Evolutionary conservation across 257 asterid genomes (phyloP).

Genomic region (Mitragyna speciosa): DNA sequence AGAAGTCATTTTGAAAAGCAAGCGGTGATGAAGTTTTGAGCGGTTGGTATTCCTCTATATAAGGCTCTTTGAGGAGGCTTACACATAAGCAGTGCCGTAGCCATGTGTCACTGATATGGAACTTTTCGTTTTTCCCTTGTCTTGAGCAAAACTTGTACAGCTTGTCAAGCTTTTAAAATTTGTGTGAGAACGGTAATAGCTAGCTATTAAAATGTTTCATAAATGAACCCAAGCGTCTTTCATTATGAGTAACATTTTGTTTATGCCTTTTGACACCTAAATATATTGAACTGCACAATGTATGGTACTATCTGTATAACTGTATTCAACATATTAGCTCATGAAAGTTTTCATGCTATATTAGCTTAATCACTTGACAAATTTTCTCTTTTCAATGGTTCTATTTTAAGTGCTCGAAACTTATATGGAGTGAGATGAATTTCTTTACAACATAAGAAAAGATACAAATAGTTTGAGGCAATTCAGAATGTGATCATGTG

Average conservation of each 20-base stretch:
- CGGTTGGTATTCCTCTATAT: constrained; percentile 5
- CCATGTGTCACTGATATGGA: constrained; percentile 33
- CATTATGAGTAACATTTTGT: neutral
- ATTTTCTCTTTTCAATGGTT: too few relatives aligned
- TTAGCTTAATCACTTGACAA: too few relatives aligned
- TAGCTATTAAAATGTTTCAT: neutral
- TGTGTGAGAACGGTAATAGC: neutral
- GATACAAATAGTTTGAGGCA: too few relatives aligned
- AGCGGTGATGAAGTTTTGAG: neutral
- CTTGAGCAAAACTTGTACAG: neutral
- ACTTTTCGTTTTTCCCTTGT: neutral
- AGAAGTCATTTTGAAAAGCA: neutral
- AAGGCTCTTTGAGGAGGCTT: constrained; percentile 1
- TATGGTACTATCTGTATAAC: too few relatives aligned
- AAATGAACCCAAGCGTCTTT: neutral
- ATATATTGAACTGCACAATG: too few relatives aligned
- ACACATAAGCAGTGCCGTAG: constrained; percentile 28
- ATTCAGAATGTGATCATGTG: too few relatives aligned
- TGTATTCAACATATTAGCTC: too few relatives aligned
- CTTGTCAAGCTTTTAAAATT: neutral
- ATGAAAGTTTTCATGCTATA: too few relatives aligned
- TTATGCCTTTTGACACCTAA: too few relatives aligned
- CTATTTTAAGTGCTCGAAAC: too few relatives aligned
- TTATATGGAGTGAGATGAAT: too few relatives aligned
- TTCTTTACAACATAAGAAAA: too few relatives aligned